Conservation (phyloP, 768 basidiomycete genomes). For the Postia placenta region DNA sequence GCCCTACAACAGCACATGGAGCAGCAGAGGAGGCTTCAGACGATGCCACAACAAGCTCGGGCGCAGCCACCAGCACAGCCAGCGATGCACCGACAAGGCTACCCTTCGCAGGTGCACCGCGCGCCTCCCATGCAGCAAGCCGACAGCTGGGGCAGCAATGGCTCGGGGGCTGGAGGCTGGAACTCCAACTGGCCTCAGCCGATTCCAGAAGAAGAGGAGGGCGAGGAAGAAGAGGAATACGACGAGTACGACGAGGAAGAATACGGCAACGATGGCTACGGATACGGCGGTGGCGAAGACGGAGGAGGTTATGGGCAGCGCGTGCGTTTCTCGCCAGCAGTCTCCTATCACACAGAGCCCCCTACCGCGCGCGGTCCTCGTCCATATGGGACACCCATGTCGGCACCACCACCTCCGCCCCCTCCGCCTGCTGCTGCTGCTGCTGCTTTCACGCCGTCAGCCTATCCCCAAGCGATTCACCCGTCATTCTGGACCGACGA, state of each 20-base stretch:
- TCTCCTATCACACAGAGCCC: slow-evolving; percentile 10
- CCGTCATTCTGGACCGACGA: slow-evolving; percentile 4
- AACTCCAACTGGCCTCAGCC: slow-evolving; percentile 7
- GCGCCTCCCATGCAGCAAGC: slow-evolving; percentile 12
- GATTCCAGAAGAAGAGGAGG: slow-evolving; percentile 11
- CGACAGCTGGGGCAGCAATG: slow-evolving; percentile 18
- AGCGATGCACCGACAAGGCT: no score
- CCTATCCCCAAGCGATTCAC: neutral
- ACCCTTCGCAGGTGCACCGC: neutral
- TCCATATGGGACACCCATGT: neutral
- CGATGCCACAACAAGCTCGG: neutral
- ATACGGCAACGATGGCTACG: slow-evolving; percentile 10
- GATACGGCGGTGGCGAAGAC: slow-evolving; percentile 7
- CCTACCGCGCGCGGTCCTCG: neutral
- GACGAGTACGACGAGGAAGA: slow-evolving; percentile 8
- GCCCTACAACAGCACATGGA: neutral
- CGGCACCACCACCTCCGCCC: neutral
- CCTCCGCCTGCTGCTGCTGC: slow-evolving; percentile 1
- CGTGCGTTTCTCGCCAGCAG: slow-evolving; percentile 13
- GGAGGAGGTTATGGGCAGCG: slow-evolving; percentile 7
- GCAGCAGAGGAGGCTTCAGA: neutral
- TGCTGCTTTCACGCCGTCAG: neutral
- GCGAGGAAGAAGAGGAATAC: slow-evolving; percentile 12
- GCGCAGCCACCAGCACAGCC: slow-evolving; percentile 1
- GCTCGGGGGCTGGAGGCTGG: slow-evolving; percentile 8